These are phyloP conservation scores for Adansonia digitata DNA, from an alignment of 345 rosid genomes.

Conservation along the genomic window DNA sequence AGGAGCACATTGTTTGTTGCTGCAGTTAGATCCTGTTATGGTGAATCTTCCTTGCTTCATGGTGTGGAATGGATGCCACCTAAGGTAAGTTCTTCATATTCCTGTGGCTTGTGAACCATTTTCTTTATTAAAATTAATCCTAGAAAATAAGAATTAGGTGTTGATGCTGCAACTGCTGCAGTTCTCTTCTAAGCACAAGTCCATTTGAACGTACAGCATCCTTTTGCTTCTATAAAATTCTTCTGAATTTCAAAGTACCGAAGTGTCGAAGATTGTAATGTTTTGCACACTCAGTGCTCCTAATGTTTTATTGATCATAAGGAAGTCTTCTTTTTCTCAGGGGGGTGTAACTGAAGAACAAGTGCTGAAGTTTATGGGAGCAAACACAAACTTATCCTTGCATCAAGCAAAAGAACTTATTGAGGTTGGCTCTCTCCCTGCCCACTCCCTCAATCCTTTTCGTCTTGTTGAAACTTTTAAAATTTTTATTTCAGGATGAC, in stretches of 20 bases:
- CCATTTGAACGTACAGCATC: not conserved
- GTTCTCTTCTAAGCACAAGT: conserved; percentile 7
- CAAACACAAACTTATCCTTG: conserved; percentile 66
- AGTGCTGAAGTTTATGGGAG: conserved; percentile 95
- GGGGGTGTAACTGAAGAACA: conserved; percentile 90
- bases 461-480: conserved; percentile 6
- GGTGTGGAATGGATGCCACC: conserved; percentile 99
- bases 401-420: conserved; percentile 74
- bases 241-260: conserved; percentile 7
- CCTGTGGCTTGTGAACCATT: not conserved
- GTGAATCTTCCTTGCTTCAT: conserved; percentile 93
- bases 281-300: not conserved
- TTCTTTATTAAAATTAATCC: not conserved
- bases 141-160: conserved; percentile 4
- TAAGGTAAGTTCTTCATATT: conserved; percentile 43
- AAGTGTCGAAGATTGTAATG: conserved; percentile 7
- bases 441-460: not conserved
- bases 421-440: conserved; percentile 50
- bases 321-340: conserved; percentile 32
- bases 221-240: conserved; percentile 10
- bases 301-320: not conserved
- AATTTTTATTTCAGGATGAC: conserved; percentile 50
- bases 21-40: conserved; percentile 89
- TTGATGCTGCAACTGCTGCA: conserved; percentile 7
- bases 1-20: conserved; percentile 86